These are phyloP conservation scores for Penicillium cosmopolitanum DNA, from an alignment of 495 filamentous ascomycete species.

Conservation along the genomic window DNA sequence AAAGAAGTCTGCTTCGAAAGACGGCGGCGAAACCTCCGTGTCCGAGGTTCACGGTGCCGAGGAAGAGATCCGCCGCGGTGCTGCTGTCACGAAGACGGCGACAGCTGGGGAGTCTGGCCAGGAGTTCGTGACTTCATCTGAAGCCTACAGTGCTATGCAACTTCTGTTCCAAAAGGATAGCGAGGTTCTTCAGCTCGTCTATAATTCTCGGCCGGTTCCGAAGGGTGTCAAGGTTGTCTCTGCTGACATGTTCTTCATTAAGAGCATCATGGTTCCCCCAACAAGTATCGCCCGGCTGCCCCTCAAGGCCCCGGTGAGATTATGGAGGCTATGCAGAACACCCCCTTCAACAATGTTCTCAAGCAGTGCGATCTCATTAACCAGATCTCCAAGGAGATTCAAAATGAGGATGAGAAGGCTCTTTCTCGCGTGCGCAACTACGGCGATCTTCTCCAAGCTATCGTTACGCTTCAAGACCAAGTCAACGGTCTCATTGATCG, in stretches of 20 bases:
- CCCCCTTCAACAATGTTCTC: slow-evolving; percentile 78
- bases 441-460: slow-evolving; percentile 68
- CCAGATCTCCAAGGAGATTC: slow-evolving; percentile 75
- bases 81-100: slow-evolving; percentile 38
- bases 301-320: slow-evolving; percentile 75
- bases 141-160: slow-evolving; percentile 74
- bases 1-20: slow-evolving; percentile 38
- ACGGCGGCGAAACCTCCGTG: slow-evolving; percentile 34
- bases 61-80: slow-evolving; percentile 67
- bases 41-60: slow-evolving; percentile 58
- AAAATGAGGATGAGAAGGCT: slow-evolving; percentile 46
- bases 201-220: slow-evolving; percentile 67
- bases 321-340: slow-evolving; percentile 84
- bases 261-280: slow-evolving; percentile 86
- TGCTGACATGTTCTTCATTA: slow-evolving; percentile 93
- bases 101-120: slow-evolving; percentile 48
- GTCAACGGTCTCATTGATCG: slow-evolving; percentile 91
- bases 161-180: slow-evolving; percentile 85
- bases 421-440: slow-evolving; percentile 53
- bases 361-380: slow-evolving; percentile 69
- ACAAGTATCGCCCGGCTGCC: slow-evolving; percentile 90
- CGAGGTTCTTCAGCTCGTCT: slow-evolving; percentile 79
- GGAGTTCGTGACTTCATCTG: slow-evolving; percentile 71
- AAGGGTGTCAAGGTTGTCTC: slow-evolving; percentile 55
- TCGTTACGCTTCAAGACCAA: slow-evolving; percentile 79